Percentiles rank a stretch among this genome's conserved stretches.
Conservation (phyloP, 495 filamentous ascomycete species). For the Penicillium coffeae region DNA sequence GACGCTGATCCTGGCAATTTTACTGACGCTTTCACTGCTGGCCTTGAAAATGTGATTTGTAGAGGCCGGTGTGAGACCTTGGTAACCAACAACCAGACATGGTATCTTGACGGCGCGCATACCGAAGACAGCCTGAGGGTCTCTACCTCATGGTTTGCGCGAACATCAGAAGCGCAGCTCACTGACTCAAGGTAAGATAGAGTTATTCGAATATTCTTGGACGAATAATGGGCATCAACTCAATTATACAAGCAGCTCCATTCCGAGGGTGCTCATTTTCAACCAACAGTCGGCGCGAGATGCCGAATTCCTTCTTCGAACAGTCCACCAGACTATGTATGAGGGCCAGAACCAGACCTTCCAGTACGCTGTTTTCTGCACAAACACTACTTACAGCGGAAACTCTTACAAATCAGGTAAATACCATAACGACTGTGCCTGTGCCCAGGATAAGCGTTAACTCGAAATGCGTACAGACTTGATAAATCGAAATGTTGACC, state of each 20-base stretch:
- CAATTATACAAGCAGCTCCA: background rate
- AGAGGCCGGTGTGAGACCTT: constrained; percentile 44
- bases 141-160: constrained; percentile 40
- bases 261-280: constrained; percentile 7
- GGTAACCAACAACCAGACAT: constrained; percentile 21
- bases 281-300: background rate
- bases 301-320: background rate
- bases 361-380: background rate
- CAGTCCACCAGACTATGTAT: background rate
- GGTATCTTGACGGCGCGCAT: constrained; percentile 50
- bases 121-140: constrained; percentile 42
- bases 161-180: background rate
- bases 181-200: background rate
- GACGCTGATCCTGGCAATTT: constrained; percentile 16
- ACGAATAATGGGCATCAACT: no score
- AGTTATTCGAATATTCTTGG: no score
- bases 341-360: background rate
- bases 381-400: background rate
- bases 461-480: no score
- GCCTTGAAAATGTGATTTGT: constrained; percentile 37
- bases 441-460: no score
- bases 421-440: background rate
- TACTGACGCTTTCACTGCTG: constrained; percentile 26
- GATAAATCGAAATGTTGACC: background rate
- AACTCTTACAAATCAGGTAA: background rate